Base-by-base conservation (phyloP, 306 rosid species). In the Sicyos edulis region DNA sequence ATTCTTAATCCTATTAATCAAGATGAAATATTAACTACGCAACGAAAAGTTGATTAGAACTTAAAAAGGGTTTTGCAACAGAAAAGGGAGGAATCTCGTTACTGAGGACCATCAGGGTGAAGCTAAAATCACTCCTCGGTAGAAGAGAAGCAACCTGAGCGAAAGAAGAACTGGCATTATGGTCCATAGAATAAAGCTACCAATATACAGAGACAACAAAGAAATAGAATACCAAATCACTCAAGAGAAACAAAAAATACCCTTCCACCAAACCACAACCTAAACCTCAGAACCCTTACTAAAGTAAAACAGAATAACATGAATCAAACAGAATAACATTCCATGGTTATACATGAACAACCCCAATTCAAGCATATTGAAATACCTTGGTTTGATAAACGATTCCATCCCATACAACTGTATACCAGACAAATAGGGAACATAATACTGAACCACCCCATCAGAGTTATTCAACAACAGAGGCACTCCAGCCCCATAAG, bases 401-500 rank as follows among this genome's bases (percentile, higher is more conserved):
- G 73, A 22, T 68, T 68, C 57, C 73, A 24, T 14, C 20, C 14
- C 73, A 32, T 84, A 88, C 44, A 88, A 54, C 53, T 86, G 91
- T 72, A 88, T 84, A 15, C 81, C 89, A 3, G 88, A 88, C 32
- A 86, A 70, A 54, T 51, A 88, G 26, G 91, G 95, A 10, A 74
- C 86, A 73, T 77, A 88, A 61, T 84, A 88, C 24, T 86, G 86
- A 49, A 72, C 77, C 12, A 83, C 44, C 1, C 70, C 69, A 14
- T 79, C 86, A 3, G 17, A 37, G 49, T 72, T 83, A 52, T 79
- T 80, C 45, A 78, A 55, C n/a, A 75, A n/a, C 34, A 86, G 69
- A 0, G 91, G 87, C 45, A 86, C 90, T 68, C 80, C 85, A 17
- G 82, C 83, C 0, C 89, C 95, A 66, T 81, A 88, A 45, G 84